Conservation (phyloP, 257 asterid genomes). For the Capsicum pubescens region DNA sequence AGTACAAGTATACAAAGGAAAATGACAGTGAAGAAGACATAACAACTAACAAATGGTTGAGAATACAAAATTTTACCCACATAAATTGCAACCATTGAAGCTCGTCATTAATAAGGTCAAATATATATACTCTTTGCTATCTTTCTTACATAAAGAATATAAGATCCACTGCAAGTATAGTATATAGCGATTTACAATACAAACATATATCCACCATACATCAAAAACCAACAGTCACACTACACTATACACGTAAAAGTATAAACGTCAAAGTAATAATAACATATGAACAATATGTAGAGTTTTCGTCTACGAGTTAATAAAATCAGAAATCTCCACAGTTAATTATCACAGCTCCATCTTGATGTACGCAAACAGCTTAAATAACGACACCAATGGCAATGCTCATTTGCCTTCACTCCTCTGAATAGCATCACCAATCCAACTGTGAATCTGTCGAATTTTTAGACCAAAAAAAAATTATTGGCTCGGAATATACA, state of each 20-base stretch:
- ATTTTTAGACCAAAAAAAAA: background rate
- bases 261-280: constrained; percentile 29
- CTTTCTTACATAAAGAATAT: background rate
- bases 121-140: background rate
- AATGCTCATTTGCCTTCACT: constrained; percentile 66
- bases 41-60: too few relatives aligned
- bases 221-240: background rate
- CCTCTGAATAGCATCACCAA: constrained; percentile 79
- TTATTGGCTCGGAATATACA: background rate
- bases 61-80: too few relatives aligned
- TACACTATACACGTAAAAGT: constrained; percentile 35
- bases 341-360: constrained; percentile 72
- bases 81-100: too few relatives aligned
- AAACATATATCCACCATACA: background rate
- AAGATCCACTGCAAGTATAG: constrained; percentile 2
- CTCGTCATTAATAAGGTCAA: background rate
- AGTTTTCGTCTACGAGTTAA: background rate
- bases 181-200: background rate
- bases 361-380: constrained; percentile 90
- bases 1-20: too few relatives aligned
- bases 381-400: constrained; percentile 88
- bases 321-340: constrained; percentile 16
- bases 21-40: too few relatives aligned
- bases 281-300: constrained; percentile 30
- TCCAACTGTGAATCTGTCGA: constrained; percentile 66